Conservation (phyloP, 306 rosid genomes). For the Sesbania bispinosa region DNA sequence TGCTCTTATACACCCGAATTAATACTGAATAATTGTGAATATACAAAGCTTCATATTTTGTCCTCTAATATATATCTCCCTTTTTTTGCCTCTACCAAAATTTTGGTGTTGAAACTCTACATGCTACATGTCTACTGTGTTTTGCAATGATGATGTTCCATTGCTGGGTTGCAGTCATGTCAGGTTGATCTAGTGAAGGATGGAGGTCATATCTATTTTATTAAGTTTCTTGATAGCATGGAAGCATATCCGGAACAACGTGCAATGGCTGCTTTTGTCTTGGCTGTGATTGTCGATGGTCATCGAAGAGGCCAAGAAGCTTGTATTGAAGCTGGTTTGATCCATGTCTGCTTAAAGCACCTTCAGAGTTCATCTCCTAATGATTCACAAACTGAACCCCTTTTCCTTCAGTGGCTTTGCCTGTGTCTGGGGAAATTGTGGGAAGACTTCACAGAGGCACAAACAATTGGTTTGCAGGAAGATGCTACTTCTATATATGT, state of each 20-base stretch:
- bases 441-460: constrained; percentile 87
- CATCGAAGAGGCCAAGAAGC: constrained; percentile 97
- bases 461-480: constrained; percentile 72
- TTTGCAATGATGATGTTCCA: constrained; percentile 22
- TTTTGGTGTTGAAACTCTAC: constrained; percentile 12
- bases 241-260: constrained; percentile 93
- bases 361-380: constrained; percentile 82
- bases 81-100: not conserved
- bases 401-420: constrained; percentile 98
- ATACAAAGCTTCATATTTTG: not conserved
- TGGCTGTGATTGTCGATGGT: constrained; percentile 95
- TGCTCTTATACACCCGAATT: not conserved
- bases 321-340: constrained; percentile 74
- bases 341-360: constrained; percentile 83
- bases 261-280: constrained; percentile 98
- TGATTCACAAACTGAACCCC: constrained; percentile 82
- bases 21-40: not conserved
- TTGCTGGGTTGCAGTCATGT: constrained; percentile 75
- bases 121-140: not conserved
- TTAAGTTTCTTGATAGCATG: constrained; percentile 89
- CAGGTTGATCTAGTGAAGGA: constrained; percentile 99
- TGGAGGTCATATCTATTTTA: constrained; percentile 86
- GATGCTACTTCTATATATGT: constrained; percentile 70
- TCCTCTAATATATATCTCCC: not conserved
- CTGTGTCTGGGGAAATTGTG: constrained; percentile 95